Conservation (phyloP, 306 rosid species). For the Prunus padus region DNA sequence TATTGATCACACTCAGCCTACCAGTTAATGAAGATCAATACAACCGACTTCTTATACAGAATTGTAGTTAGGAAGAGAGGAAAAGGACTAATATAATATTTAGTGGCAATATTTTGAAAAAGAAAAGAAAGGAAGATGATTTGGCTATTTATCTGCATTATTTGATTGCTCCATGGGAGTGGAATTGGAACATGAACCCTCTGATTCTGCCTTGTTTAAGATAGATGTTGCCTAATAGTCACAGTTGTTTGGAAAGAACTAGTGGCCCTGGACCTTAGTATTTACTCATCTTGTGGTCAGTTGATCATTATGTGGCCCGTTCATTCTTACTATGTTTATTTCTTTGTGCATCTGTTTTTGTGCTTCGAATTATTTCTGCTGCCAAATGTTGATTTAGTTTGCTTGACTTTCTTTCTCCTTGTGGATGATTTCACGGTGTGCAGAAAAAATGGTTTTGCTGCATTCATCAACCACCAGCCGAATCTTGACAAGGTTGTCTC, state of each 20-base stretch:
- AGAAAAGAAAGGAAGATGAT: not conserved
- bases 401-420: not conserved
- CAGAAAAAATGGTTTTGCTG: slow-evolving; percentile 99
- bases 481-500: slow-evolving; percentile 48
- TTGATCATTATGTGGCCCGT: not conserved
- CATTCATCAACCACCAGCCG: slow-evolving; percentile 66
- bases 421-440: slow-evolving; percentile 35
- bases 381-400: not conserved
- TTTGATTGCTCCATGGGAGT: slow-evolving; percentile 6
- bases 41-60: slow-evolving; percentile 2
- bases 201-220: not conserved
- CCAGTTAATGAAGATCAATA: slow-evolving; percentile 12
- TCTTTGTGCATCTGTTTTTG: not conserved
- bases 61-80: not conserved
- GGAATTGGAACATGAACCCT: not conserved
- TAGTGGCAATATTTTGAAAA: not conserved
- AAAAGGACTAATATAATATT: not conserved
- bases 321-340: not conserved
- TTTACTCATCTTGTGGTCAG: not conserved
- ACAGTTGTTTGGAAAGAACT: not conserved
- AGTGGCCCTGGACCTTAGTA: not conserved
- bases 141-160: not conserved
- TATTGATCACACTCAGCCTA: slow-evolving; percentile 4
- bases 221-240: not conserved
- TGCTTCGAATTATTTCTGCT: not conserved